A percentile compares a stretch with the other conserved stretches of the same genome.
Evolutionary conservation across 192 early-diverging fungal species (phyloP).

Genomic region (Coemansia biformis): DNA sequence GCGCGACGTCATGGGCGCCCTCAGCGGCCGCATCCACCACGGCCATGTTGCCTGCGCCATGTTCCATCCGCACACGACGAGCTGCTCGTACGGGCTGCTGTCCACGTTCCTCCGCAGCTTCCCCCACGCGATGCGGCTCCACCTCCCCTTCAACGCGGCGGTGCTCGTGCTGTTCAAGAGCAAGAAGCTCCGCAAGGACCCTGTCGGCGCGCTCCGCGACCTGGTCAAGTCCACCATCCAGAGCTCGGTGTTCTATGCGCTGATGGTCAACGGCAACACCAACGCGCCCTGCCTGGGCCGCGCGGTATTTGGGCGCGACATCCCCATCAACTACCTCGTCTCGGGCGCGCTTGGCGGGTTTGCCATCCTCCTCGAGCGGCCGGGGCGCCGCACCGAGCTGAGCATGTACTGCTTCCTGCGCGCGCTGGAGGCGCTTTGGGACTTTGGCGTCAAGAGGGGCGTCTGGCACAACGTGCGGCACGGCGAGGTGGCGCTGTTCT

Average conservation of each 20-base stretch:
- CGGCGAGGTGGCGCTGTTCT: conserved; percentile 70
- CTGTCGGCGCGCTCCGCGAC: conserved; percentile 48
- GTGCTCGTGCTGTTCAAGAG: conserved; percentile 51
- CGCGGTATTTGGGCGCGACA: conserved; percentile 45
- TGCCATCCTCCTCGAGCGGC: conserved; percentile 58
- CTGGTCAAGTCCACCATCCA: conserved; percentile 53
- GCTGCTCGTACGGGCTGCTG: conserved; percentile 46
- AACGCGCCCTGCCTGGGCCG: conserved; percentile 56
- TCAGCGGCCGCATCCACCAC: conserved; percentile 48
- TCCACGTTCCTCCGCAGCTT: conserved; percentile 47
- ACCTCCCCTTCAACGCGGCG: conserved; percentile 57
- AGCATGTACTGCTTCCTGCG: conserved; percentile 80
- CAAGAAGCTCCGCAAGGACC: conserved; percentile 51
- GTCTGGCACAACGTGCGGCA: conserved; percentile 57
- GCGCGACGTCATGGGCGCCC: conserved; percentile 46
- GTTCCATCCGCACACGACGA: conserved; percentile 55
- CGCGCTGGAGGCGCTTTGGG: conserved; percentile 69
- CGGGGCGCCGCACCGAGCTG: conserved; percentile 67
- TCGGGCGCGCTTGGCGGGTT: conserved; percentile 56
- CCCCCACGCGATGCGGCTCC: conserved; percentile 55
- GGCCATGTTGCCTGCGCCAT: conserved; percentile 55
- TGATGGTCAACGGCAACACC: conserved; percentile 51
- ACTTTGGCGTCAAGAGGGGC: conserved; percentile 53
- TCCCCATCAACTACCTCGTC: conserved; percentile 45
- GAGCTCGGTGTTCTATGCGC: conserved; percentile 57